Evolutionary conservation across 306 rosid species (phyloP).

Genomic region (Trichosanthes cucumerina): DNA sequence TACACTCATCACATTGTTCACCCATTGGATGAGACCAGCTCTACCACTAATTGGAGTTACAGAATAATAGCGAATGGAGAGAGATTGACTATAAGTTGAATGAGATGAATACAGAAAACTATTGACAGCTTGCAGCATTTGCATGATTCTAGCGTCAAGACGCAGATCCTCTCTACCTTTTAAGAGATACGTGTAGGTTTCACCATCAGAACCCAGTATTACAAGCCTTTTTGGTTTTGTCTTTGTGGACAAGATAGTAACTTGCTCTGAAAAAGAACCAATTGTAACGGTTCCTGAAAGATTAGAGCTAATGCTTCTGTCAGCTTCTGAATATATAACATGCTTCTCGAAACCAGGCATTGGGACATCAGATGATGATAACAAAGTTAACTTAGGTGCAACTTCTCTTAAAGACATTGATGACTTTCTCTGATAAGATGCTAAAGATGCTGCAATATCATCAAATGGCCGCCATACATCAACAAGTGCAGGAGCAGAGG

Average conservation of each 20-base stretch:
- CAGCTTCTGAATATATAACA: slow-evolving; percentile 45
- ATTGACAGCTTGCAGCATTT: slow-evolving; percentile 79
- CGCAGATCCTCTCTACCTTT: slow-evolving; percentile 97
- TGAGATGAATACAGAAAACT: slow-evolving; percentile 76
- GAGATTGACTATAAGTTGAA: slow-evolving; percentile 60
- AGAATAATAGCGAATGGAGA: slow-evolving; percentile 79
- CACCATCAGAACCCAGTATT: slow-evolving; percentile 87
- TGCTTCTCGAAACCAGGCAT: slow-evolving; percentile 97
- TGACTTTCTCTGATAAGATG: slow-evolving; percentile 86
- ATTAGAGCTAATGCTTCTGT: slow-evolving; percentile 30
- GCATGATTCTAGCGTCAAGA: slow-evolving; percentile 97
- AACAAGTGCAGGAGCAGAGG: slow-evolving; percentile 63
- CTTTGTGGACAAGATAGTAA: slow-evolving; percentile 80
- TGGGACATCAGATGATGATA: slow-evolving; percentile 88
- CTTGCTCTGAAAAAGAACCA: slow-evolving; percentile 72
- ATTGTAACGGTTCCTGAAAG: slow-evolving; percentile 68
- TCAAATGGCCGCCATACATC: slow-evolving; percentile 93
- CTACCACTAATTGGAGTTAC: slow-evolving; percentile 97
- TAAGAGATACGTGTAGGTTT: slow-evolving; percentile 78
- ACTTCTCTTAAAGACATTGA: slow-evolving; percentile 73
- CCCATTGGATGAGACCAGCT: slow-evolving; percentile 97
- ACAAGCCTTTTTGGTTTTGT: slow-evolving; percentile 89
- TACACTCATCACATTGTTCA: slow-evolving; percentile 75
- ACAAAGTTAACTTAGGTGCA: slow-evolving; percentile 65
- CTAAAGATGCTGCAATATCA: slow-evolving; percentile 79